These are phyloP conservation scores for Picochlorum sp. DNA, from an alignment of 139 green algal genomes.

Conservation along the genomic window DNA sequence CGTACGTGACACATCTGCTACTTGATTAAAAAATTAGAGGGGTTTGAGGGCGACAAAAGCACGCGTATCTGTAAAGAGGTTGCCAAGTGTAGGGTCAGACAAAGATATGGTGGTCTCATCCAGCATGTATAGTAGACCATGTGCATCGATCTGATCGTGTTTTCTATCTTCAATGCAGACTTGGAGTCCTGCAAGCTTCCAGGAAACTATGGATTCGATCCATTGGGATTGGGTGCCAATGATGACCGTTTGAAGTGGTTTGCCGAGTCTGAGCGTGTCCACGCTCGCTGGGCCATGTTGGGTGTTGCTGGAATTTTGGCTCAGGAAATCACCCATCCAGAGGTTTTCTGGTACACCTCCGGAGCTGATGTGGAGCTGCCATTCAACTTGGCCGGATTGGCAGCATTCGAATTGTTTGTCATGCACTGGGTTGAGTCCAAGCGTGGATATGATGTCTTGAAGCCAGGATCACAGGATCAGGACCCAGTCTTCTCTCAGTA, in stretches of 20 bases:
- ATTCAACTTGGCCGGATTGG: constrained; percentile 63
- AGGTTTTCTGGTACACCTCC: constrained; percentile 27
- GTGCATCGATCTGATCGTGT: not conserved
- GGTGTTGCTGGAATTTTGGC: constrained; percentile 77
- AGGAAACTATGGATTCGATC: constrained; percentile 53
- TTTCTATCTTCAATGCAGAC: constrained; percentile 2
- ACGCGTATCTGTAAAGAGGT: too few species aligned
- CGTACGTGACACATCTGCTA: not conserved
- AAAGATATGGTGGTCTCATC: too few species aligned
- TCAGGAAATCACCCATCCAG: constrained; percentile 38
- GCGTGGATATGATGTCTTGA: constrained; percentile 67
- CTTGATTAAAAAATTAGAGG: not conserved
- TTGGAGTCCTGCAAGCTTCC: constrained; percentile 31
- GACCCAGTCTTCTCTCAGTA: constrained; percentile 70
- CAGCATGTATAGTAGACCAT: too few species aligned
- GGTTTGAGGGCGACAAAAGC: not conserved
- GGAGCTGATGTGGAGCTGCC: constrained; percentile 46
- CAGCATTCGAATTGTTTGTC: constrained; percentile 73
- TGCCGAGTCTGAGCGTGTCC: constrained; percentile 54
- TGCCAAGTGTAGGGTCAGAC: not conserved
- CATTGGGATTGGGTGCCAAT: constrained; percentile 60
- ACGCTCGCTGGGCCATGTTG: constrained; percentile 86
- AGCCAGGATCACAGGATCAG: constrained; percentile 67
- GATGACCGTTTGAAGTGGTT: constrained; percentile 48
- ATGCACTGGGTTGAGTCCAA: constrained; percentile 79